Evolutionary conservation across 495 filamentous ascomycete species (phyloP).

Genomic region (Podospora appendiculata): DNA sequence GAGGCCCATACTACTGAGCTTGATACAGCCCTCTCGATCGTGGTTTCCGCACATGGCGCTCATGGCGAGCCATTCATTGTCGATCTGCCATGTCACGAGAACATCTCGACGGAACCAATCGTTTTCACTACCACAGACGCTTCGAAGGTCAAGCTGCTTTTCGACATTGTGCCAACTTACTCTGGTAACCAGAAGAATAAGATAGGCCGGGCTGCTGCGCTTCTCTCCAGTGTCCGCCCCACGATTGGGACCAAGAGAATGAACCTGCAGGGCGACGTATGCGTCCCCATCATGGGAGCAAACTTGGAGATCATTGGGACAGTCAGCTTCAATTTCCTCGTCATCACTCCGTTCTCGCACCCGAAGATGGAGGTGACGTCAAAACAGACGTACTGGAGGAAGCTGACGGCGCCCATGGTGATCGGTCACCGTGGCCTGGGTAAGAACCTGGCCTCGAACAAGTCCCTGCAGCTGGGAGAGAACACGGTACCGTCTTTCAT

Average conservation of each 20-base stretch:
- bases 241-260: conserved; percentile 69
- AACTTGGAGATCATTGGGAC: conserved; percentile 86
- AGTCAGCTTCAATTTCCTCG: conserved; percentile 92
- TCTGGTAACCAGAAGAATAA: conserved; percentile 80
- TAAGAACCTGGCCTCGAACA: conserved; percentile 76
- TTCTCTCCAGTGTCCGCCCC: conserved; percentile 78
- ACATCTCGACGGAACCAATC: conserved; percentile 86
- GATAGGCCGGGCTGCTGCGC: conserved; percentile 84
- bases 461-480: conserved; percentile 87
- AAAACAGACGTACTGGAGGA: conserved; percentile 92
- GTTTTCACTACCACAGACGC: conserved; percentile 73
- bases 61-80: conserved; percentile 79
- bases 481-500: conserved; percentile 96
- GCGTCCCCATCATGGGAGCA: conserved; percentile 76
- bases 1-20: conserved; percentile 87
- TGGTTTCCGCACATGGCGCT: conserved; percentile 84
- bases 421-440: conserved; percentile 92
- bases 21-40: conserved; percentile 86
- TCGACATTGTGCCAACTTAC: conserved; percentile 97
- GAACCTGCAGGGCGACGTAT: conserved; percentile 86
- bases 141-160: conserved; percentile 77
- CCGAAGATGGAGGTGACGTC: conserved; percentile 87
- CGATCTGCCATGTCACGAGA: conserved; percentile 89
- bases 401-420: conserved; percentile 61
- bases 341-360: conserved; percentile 91